Base-by-base conservation (phyloP, 257 asterid genomes). In the Mitragyna speciosa region DNA sequence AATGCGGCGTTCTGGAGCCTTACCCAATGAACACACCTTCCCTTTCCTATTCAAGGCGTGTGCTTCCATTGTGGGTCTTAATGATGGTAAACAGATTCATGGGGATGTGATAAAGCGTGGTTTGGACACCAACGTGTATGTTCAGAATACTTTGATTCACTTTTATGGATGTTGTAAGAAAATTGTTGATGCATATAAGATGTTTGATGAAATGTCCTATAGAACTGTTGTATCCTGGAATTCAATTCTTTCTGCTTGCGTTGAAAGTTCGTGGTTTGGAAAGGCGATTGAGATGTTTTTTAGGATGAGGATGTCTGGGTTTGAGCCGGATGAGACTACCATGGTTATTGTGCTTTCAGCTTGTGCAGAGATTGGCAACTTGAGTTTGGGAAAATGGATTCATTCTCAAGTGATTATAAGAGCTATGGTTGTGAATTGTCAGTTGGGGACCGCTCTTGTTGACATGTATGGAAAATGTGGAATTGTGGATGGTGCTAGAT, bases 381-480 rank as follows among this genome's bases (percentile, higher is more conserved):
- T 92, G 82, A 91, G 89, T 80, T 56, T 86, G 75, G 96, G 96
- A 17, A 94, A 90, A 78, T 90, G 91, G 91, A 59, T 89, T 0
- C 97, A 94, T 81, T 84, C 94, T 80, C 98, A 85, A 77, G 92
- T 91, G 76, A 85, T 92, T 76, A 85, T 45, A 63, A 89, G 81
- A 51, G 89, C 90, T 78, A 79, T 90, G 86, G n/a, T 61, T 78
- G 58, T 92, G 72, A 90, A 86, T 71, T 89, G 88, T 81, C 86
- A 89, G 79, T 63, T 94, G 74, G 96, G 97, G 28, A 90, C 97
- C 51, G 84, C 97, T 45, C 90, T 94, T 47, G 92, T 92, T 54
- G 93, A 94, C 86, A 92, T 94, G 98, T 92, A 92, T 47, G 93
- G 88, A 4, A 94, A 94, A 61, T 88, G 92, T 67, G 97, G 97